Evolutionary conservation across 352 stramenopile genomes (phyloP), one percentile per base, ranked within the genome.

Genomic region (Phytophthora pisi): DNA sequence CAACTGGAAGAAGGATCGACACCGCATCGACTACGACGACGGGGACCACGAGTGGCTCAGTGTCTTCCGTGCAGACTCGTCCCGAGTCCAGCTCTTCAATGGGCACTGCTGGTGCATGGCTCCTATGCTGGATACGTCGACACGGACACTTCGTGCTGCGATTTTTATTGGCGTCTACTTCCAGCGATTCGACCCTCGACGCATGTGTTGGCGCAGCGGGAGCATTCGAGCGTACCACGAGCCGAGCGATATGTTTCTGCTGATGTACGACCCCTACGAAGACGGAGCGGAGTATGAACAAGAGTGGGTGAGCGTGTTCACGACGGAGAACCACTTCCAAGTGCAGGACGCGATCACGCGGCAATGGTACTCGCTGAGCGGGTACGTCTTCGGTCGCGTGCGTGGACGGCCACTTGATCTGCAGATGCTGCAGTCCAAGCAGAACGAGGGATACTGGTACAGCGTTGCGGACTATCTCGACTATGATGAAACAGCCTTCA

Each of bases 11-110:
- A 91, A 91, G 57, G 68, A 77, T 63, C 91, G 90, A 45, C 82
- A 95, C 56, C 77, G 81, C 4, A 61, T 95, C 23, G 74, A 86
- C 50, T 95, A 95, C 60, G 77, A 90, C 23, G 86, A 95, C 53
- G 84, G 84, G 10, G 84, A 93, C 49, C 82, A 92, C 54, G 86
- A 94, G 58, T 94, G 86, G 86, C 45, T 91, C 5, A 72, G 72
- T 61, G 50, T 93, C 7, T 68, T 69, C 1, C 45, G 38, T 2
- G 68, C 83, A 28, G 70, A 84, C n/a, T 55, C 68, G 9, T 67
- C 70, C 10, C 84, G 82, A 0, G 59, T 93, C 7, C 82, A 93
- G 70, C 61, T 93, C 7, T 91, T 79, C 52, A 92, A 89, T 30
- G 81, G 83, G 1, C 78, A 75, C 11, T 91, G 82, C 31, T 94